Evolutionary conservation across 768 basidiomycete genomes (phyloP), one percentile per base, ranked within the genome.

Genomic region (Auricularia auricula-judae): DNA sequence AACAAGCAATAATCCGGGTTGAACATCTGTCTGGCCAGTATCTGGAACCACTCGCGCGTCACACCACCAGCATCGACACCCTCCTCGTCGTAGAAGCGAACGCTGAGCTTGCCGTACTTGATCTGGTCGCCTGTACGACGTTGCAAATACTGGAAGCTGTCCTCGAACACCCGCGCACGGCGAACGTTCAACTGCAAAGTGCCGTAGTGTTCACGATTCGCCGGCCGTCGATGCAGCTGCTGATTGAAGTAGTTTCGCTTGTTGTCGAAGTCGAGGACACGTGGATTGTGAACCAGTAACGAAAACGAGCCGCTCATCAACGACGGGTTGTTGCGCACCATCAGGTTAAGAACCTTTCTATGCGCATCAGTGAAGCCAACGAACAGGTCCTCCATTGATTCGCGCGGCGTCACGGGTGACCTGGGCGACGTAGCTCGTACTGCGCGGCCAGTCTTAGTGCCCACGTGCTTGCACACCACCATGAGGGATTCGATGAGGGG

Each of bases 11-110:
- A 97, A 76, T 96, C 93, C 33, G 97, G 96, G 74, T 99, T 93
- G 76, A 99, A 99, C 89, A 99, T 99, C 74, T 97, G 94, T 62
- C 94, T 84, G 1, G 97, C 95, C 18, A 99, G 85, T 62, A 97
- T 96, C 70, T 94, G 91, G 86, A 95, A 98, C 94, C 95, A 98
- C 77, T 98, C 95, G 65, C 96, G 84, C 7, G 97, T 97, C 42
- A 99, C 92, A 68, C 97, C 97, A 23, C 97, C 97, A 0, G 97
- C 97, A 72, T 99, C 97, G 23, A 99, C 93, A 62, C 97, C 97
- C 72, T 98, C 97, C 72, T 99, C 97, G 64, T 93, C 89, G 70
- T 93, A 92, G 78, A 97, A 99, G 62, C 94, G 88, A 65, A 98
- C 87, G 71, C 89, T 97, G 64, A 99, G 85, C 74, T 99, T 99